These are phyloP conservation scores for Microbotryum lychnidis-dioicae DNA, from an alignment of 1,284 basidiomycete genomes.

Conservation along the genomic window DNA sequence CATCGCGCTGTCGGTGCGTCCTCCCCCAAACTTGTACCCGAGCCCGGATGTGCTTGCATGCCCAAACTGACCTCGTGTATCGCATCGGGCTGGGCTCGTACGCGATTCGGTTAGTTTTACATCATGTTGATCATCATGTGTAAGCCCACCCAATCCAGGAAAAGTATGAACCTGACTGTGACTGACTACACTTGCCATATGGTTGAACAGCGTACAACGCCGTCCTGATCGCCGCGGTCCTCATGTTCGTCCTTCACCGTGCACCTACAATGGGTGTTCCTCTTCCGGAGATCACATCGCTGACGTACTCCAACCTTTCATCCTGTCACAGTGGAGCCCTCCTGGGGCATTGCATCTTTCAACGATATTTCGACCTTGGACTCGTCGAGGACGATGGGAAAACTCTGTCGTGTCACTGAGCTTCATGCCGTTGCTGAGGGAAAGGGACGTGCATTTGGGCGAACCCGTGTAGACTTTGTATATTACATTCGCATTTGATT, in stretches of 20 bases:
- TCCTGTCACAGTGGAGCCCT: conserved; percentile 24
- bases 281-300: neutral
- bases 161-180: neutral
- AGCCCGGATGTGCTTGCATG: no score
- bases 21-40: no score
- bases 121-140: conserved; percentile 27
- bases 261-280: neutral
- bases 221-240: conserved; percentile 29
- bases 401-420: conserved; percentile 30
- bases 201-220: conserved; percentile 20
- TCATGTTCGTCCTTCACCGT: conserved; percentile 14
- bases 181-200: neutral
- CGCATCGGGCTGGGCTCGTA: no score
- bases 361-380: conserved; percentile 23
- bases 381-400: conserved; percentile 15
- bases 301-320: neutral
- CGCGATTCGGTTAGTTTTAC: conserved; percentile 10
- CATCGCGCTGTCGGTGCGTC: neutral
- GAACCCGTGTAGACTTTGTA: no score
- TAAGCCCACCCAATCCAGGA: neutral
- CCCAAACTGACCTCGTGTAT: no score
- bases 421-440: neutral
- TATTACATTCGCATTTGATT: no score
- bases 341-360: conserved; percentile 31
- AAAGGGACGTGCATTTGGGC: no score